Evolutionary conservation across 495 filamentous ascomycete genomes (phyloP).

Genomic region (Talaromyces trachyspermus): DNA sequence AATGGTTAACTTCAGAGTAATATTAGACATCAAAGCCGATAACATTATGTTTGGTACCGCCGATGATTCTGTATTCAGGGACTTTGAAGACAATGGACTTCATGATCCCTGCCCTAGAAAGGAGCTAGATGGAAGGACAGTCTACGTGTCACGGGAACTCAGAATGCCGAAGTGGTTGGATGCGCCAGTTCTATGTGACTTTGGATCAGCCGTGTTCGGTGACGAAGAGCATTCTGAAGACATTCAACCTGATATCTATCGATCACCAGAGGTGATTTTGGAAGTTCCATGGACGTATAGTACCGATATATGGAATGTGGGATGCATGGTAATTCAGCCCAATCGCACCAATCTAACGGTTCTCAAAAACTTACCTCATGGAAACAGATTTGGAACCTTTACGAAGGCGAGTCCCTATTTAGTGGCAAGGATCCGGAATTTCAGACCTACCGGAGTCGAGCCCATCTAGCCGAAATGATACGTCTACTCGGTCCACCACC

Average conservation of each 20-base stretch:
- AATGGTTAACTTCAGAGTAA: not conserved
- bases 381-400: conserved; percentile 21
- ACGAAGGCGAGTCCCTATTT: conserved; percentile 20
- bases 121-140: conserved; percentile 13
- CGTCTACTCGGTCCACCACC: conserved; percentile 23
- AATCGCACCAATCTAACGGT: no score
- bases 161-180: conserved; percentile 16
- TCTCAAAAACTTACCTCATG: not conserved
- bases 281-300: conserved; percentile 29
- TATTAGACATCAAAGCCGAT: conserved; percentile 34
- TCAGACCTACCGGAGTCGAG: conserved; percentile 16
- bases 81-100: conserved; percentile 19
- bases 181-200: conserved; percentile 29
- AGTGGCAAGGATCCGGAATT: conserved; percentile 13
- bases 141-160: conserved; percentile 26
- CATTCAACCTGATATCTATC: conserved; percentile 30
- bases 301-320: conserved; percentile 36
- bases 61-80: conserved; percentile 26
- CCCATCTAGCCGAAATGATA: conserved; percentile 21
- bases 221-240: conserved; percentile 13
- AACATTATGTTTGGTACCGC: conserved; percentile 33
- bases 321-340: conserved; percentile 22
- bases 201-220: conserved; percentile 28
- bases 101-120: conserved; percentile 21
- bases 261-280: conserved; percentile 32